Conservation (phyloP, 2,329 filamentous ascomycete genomes). For the Dothistroma pini region DNA sequence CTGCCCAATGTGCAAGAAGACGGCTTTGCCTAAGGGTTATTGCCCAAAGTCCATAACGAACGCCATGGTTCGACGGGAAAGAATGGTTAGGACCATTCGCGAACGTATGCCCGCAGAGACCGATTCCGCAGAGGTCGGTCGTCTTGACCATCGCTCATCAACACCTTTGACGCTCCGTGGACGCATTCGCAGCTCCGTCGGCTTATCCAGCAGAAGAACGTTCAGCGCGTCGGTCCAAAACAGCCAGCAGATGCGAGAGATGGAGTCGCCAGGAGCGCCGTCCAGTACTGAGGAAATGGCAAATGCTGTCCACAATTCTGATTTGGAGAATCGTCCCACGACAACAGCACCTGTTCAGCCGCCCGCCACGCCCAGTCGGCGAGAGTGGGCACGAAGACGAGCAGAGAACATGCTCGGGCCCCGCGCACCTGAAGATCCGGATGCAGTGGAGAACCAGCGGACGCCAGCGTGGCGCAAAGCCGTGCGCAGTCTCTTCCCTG, state of each 20-base stretch:
- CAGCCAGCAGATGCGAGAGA: conserved; percentile 23
- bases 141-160: conserved; percentile 10
- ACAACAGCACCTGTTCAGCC: conserved; percentile 11
- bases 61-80: conserved; percentile 78
- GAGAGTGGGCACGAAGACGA: conserved; percentile 46
- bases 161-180: neutral
- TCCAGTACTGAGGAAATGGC: neutral
- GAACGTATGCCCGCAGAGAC: conserved; percentile 38
- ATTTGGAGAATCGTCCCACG: neutral
- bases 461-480: conserved; percentile 32
- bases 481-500: conserved; percentile 29
- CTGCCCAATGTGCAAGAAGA: conserved; percentile 87
- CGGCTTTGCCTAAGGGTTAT: conserved; percentile 66
- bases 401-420: conserved; percentile 43
- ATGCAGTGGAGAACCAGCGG: conserved; percentile 27
- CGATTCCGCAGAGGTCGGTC: conserved; percentile 9
- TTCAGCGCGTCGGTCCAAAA: conserved; percentile 6
- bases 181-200: conserved; percentile 10
- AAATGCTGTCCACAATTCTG: conserved; percentile 4
- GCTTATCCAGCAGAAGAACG: conserved; percentile 9
- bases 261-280: conserved; percentile 6
- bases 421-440: conserved; percentile 27
- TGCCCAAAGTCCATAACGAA: conserved; percentile 66
- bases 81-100: conserved; percentile 60
- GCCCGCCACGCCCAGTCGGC: conserved; percentile 28